Evolutionary conservation across 2,329 filamentous ascomycete species (phyloP).

Genomic region (Botryotinia globosa): DNA sequence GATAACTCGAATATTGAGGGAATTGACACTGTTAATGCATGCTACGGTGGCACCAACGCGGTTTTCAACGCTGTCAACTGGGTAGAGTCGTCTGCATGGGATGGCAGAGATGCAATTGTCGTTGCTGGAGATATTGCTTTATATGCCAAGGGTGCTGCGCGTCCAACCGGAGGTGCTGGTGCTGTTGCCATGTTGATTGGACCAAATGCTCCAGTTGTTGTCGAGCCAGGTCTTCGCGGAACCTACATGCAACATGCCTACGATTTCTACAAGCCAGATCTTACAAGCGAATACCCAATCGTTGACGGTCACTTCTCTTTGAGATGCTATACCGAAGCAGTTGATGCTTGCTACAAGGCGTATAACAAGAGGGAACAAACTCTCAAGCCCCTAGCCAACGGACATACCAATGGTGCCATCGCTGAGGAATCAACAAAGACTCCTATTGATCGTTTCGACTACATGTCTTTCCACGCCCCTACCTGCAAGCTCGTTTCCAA

Average conservation of each 20-base stretch:
- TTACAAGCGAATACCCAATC: constrained; percentile 82
- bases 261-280: constrained; percentile 88
- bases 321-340: constrained; percentile 76
- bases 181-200: constrained; percentile 77
- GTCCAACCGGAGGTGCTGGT: constrained; percentile 77
- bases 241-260: constrained; percentile 82
- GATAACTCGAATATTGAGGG: constrained; percentile 83
- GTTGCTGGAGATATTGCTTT: constrained; percentile 80
- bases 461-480: constrained; percentile 78
- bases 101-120: constrained; percentile 77
- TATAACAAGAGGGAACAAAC: constrained; percentile 72
- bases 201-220: constrained; percentile 71
- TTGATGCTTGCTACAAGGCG: constrained; percentile 77
- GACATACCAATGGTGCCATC: constrained; percentile 51
- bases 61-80: constrained; percentile 82
- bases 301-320: constrained; percentile 82
- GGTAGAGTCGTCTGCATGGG: constrained; percentile 84
- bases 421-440: constrained; percentile 49
- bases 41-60: constrained; percentile 83
- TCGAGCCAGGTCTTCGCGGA: constrained; percentile 76
- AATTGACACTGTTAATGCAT: constrained; percentile 79
- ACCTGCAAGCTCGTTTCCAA: constrained; percentile 87
- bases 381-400: constrained; percentile 51
- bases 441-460: constrained; percentile 76
- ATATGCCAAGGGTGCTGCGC: constrained; percentile 79